phyloP scores from a whole-genome alignment of 768 basidiomycete genomes.

The Lactarius akahatsu region DNA sequence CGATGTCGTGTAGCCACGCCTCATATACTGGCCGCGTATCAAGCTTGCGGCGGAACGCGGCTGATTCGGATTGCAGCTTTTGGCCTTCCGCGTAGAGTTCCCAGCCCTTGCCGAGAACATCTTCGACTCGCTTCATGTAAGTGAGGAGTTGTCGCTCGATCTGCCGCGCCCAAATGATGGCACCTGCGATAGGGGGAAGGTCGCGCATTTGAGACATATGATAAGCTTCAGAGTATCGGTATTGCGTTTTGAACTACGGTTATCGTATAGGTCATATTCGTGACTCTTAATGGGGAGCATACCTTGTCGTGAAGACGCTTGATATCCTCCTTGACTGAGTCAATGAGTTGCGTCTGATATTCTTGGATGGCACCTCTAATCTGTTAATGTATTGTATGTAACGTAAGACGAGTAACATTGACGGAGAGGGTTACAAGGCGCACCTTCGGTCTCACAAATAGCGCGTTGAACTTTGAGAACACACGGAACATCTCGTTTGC shows the following conservation, averaged over 20 bases:
- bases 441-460: slow-evolving; percentile 96
- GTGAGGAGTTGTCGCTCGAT: slow-evolving; percentile 94
- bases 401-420: not conserved
- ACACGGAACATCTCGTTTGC: slow-evolving; percentile 99
- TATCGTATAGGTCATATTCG: not conserved
- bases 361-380: slow-evolving; percentile 99
- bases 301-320: slow-evolving; percentile 93
- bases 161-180: slow-evolving; percentile 99
- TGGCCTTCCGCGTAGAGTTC: slow-evolving; percentile 99
- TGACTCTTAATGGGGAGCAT: slow-evolving; percentile 1
- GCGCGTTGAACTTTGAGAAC: slow-evolving; percentile 96
- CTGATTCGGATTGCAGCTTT: slow-evolving; percentile 88
- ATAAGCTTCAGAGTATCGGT: slow-evolving; percentile 92
- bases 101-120: slow-evolving; percentile 98
- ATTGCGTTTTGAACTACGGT: slow-evolving; percentile 87
- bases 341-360: slow-evolving; percentile 97
- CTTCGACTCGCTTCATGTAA: slow-evolving; percentile 99
- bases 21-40: slow-evolving; percentile 94
- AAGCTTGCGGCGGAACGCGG: slow-evolving; percentile 92
- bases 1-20: slow-evolving; percentile 96
- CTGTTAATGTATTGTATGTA: slow-evolving; percentile 38
- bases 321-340: slow-evolving; percentile 98
- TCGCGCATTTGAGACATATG: slow-evolving; percentile 99
- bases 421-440: slow-evolving; percentile 20
- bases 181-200: slow-evolving; percentile 95